Base-by-base conservation (phyloP, 352 stramenopile species). In the Pythium pectinolyticum region DNA sequence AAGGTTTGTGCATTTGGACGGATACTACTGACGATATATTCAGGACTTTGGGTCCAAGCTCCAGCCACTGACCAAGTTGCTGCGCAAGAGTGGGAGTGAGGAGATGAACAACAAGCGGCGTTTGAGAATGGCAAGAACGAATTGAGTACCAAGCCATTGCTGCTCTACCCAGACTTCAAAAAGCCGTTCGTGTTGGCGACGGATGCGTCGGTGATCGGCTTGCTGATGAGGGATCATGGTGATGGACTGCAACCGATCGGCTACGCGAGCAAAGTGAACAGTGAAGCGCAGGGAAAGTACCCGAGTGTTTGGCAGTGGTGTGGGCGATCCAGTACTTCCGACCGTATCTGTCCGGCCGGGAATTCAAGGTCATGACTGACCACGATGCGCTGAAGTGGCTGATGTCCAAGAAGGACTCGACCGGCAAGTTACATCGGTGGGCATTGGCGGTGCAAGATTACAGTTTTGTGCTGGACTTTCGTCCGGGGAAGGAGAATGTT, bases 11-110 rank as follows among this genome's bases (percentile, higher is more conserved):
- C 61, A 74, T n/a, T 19, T 77, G 17, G 63, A 59, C 0, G 67
- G 63, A 0, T 77, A 74, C 20, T 77, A 74, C 17, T 20, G 70
- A 4, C 25, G 63, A 3, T 74, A 73, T 34, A 32, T 78, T 0
- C 3, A 57, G 1, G 17, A 47, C 0, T 79, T 74, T 17, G 68
- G 55, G 0, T 39, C 20, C 0, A 58, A 52, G 20, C 48, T 67
- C 45, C 24, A 52, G 5, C 65, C 68, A 8, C 27, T 79, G 11
- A 70, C 66, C 0, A 25, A 25, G 30, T 28, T 80, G 19, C 24
- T 73, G 47, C 14, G 69, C 0, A 76, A 74, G 27, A 55, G 1
- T 73, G 67, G 67, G 2, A 63, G 5, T 78, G 67, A 67, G 50
- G 47, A 0, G 25, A 48, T 1, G n/a, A n/a, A n/a, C n/a, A n/a